Base-by-base conservation (phyloP, 2,329 filamentous ascomycete genomes). In the Fusarium sp. region DNA sequence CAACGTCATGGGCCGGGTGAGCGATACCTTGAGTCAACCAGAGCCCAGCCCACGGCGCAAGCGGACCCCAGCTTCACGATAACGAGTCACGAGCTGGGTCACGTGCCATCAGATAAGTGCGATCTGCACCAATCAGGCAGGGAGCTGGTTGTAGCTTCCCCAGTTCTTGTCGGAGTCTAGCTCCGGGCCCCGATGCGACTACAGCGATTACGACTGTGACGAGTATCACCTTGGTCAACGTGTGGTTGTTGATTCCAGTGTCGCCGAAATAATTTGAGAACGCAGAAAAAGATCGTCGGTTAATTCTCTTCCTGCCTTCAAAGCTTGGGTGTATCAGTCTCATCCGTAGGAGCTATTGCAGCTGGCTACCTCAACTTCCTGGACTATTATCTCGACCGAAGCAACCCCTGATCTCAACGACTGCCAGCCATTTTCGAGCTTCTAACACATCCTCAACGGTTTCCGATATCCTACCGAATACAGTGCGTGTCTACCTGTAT, bases 1-100 rank as follows among this genome's bases (percentile, higher is more conserved):
- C 44, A 67, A 67, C 67, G 63, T 72, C 59, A 69, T 72, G 69
- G 69, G 63, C 66, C 53, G 49, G 64, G 39, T 55, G 50, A 67
- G 66, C 57, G 65, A 71, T 71, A 71, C 53, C 63, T 57, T 57
- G 43, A 54, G 57, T 64, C 50, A 44, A 66, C 47, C 43, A 39
- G 18, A 53, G 41, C 39, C 59, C 43, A 35, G 57, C 41, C 44
- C 23, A 20, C 49, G 47, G 49, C 50, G 54, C 50, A 62, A 52
- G 58, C 55, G 68, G 59, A 55, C 23, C 52, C 52, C 49, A n/a
- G 38, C 33, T 43, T 57, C 42, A 60, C 44, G 55, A 66, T 68
- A 8, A 29, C 3, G 12, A 29, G 37, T 71, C 68, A 70, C 64
- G 68, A 18, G 55, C 0, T 3, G 2, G 0, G 3, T 52, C 72